A percentile compares a stretch with the other conserved stretches of the same genome.
Evolutionary conservation across 169 alveolate species (phyloP).

Genomic region (Cryptosporidium bovis): DNA sequence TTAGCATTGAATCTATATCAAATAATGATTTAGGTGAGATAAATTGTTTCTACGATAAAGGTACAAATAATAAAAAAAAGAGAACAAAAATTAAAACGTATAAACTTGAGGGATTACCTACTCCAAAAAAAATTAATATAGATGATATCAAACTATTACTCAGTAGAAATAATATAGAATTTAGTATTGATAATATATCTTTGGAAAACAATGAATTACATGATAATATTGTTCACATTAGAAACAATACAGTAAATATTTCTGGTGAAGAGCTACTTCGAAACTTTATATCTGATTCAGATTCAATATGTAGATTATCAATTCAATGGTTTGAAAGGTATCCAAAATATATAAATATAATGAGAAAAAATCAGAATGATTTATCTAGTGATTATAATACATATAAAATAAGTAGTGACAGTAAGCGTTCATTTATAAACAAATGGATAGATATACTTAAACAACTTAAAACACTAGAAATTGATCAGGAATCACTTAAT

Average conservation of each 20-base stretch:
- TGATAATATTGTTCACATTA: not conserved
- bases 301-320: conserved; percentile 44
- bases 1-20: not conserved
- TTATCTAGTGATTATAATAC: not conserved
- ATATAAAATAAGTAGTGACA: not conserved
- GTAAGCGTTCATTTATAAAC: conserved; percentile 12
- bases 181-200: not conserved
- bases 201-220: not conserved
- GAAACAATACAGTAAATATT: not conserved
- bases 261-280: not conserved
- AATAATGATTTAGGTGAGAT: not conserved
- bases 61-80: not conserved
- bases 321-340: conserved; percentile 48
- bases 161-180: not conserved
- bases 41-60: not conserved
- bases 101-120: not conserved
- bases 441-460: conserved; percentile 33
- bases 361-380: conserved; percentile 3
- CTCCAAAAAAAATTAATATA: not conserved
- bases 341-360: conserved; percentile 44
- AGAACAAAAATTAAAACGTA: not conserved
- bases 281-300: conserved; percentile 31
- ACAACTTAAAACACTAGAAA: conserved; percentile 12
- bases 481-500: conserved; percentile 1
- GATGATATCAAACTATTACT: not conserved